Percentiles rank a stretch among this genome's conserved stretches.
These are phyloP conservation scores for Cyberlindnera xylosilytica DNA, from an alignment of 805 yeast genomes.

Conservation along the genomic window DNA sequence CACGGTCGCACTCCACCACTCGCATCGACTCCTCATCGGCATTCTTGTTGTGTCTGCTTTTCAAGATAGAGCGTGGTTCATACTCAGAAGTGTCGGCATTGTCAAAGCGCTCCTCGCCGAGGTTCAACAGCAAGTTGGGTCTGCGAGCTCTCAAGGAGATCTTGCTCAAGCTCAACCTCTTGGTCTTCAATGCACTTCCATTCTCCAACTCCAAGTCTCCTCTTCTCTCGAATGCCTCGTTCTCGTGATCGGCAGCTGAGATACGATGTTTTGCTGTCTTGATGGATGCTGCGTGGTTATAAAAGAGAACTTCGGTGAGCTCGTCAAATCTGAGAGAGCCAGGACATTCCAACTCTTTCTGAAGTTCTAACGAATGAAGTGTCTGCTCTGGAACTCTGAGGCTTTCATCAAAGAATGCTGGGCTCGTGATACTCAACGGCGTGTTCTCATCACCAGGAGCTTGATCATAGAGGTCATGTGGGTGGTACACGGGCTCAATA, in stretches of 20 bases:
- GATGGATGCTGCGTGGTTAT: slow-evolving; percentile 10
- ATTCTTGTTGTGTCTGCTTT: slow-evolving; percentile 10
- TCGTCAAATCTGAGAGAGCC: slow-evolving; percentile 10
- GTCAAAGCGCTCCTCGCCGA: no score
- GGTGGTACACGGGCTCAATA: slow-evolving; percentile 9
- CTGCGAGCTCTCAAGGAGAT: neutral
- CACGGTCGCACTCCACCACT: slow-evolving; percentile 4
- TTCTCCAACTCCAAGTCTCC: neutral
- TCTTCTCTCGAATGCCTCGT: neutral
- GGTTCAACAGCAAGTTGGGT: no score
- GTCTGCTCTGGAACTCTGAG: no score
- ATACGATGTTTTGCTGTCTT: neutral
- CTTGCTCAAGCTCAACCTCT: neutral
- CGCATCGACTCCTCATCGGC: slow-evolving; percentile 10
- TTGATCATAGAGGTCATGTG: neutral
- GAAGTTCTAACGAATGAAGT: no score
- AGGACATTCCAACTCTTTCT: no score
- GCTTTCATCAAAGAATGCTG: slow-evolving; percentile 7
- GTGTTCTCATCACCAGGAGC: slow-evolving; percentile 4
- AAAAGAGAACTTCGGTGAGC: slow-evolving; percentile 14
- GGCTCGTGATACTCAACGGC: slow-evolving; percentile 7
- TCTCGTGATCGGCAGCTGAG: neutral
- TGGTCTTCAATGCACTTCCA: neutral
- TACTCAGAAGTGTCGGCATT: no score
- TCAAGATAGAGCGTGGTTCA: slow-evolving; percentile 13